Percentiles rank a stretch among this genome's conserved stretches.
These are phyloP conservation scores for Trichosporon sp. DNA, from an alignment of 1,284 basidiomycete genomes.

Conservation along the genomic window DNA sequence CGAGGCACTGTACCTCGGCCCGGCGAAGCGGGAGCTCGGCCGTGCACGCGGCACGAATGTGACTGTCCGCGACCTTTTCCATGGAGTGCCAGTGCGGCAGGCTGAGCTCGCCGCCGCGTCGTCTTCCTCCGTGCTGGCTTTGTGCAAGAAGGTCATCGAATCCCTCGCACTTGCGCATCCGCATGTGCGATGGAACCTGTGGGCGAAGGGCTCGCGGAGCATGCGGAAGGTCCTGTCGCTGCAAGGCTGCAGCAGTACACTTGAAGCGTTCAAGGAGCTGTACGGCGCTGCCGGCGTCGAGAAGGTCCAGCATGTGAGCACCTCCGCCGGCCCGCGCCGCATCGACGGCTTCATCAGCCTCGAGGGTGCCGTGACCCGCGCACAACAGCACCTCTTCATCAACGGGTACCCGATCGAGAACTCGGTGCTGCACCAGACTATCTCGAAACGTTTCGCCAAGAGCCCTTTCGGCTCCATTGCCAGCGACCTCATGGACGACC, in stretches of 20 bases:
- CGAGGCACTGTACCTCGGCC: slow-evolving; percentile 28
- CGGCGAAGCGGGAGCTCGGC: slow-evolving; percentile 64
- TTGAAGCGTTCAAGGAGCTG: slow-evolving; percentile 40
- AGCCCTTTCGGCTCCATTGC: slow-evolving; percentile 41
- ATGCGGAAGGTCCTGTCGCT: slow-evolving; percentile 39
- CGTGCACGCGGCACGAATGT: slow-evolving; percentile 72
- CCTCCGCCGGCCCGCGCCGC: slow-evolving; percentile 61
- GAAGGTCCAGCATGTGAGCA: slow-evolving; percentile 67
- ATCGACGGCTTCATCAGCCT: slow-evolving; percentile 80
- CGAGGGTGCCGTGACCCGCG: slow-evolving; percentile 69
- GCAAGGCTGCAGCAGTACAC: slow-evolving; percentile 49
- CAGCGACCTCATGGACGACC: slow-evolving; percentile 52
- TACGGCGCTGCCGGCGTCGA: slow-evolving; percentile 45
- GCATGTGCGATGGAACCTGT: slow-evolving; percentile 68
- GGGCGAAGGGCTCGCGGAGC: slow-evolving; percentile 57
- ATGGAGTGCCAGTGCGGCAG: slow-evolving; percentile 65
- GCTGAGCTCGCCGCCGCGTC: slow-evolving; percentile 49
- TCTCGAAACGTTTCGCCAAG: slow-evolving; percentile 66
- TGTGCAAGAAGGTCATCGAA: slow-evolving; percentile 72
- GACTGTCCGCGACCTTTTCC: slow-evolving; percentile 79
- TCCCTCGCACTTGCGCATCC: slow-evolving; percentile 71
- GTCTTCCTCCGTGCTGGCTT: slow-evolving; percentile 62
- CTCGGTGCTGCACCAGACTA: slow-evolving; percentile 66
- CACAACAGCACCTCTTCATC: slow-evolving; percentile 83
- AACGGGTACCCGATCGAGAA: slow-evolving; percentile 73